phyloP scores from a whole-genome alignment of 352 stramenopile species.

The Phytophthora meadii region DNA sequence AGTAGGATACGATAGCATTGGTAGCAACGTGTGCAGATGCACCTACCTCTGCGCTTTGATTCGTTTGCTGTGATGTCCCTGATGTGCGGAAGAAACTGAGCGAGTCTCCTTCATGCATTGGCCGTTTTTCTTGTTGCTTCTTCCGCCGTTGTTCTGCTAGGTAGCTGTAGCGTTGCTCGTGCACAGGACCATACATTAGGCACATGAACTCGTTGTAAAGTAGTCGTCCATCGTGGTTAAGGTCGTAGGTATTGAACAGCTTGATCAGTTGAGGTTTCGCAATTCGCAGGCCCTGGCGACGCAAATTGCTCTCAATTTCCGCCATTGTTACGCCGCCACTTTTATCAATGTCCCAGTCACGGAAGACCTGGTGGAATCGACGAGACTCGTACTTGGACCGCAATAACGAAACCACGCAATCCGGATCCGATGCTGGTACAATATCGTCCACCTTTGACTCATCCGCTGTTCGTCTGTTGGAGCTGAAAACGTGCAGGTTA shows the following conservation, averaged over 20 bases:
- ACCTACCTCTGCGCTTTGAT: conserved; percentile 19
- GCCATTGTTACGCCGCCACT: conserved; percentile 50
- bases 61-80: conserved; percentile 5
- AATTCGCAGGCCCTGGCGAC: conserved; percentile 50
- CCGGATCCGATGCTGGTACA: conserved; percentile 36
- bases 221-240: conserved; percentile 47
- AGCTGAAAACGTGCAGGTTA: background rate
- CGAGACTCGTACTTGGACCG: conserved; percentile 57
- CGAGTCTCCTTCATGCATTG: conserved; percentile 30
- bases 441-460: conserved; percentile 4
- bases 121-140: conserved; percentile 12
- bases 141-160: conserved; percentile 14
- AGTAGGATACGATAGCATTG: background rate
- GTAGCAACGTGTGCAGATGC: background rate
- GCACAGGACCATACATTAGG: conserved; percentile 45
- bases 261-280: conserved; percentile 42
- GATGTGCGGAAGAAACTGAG: conserved; percentile 48
- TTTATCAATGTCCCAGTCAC: conserved; percentile 68
- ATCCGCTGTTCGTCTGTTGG: background rate
- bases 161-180: conserved; percentile 26
- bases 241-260: conserved; percentile 50
- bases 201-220: conserved; percentile 58
- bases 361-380: conserved; percentile 55
- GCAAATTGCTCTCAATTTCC: conserved; percentile 57
- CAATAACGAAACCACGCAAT: conserved; percentile 50